Conservation (phyloP, 129 eudicot genomes). For the Calendula officinalis region DNA sequence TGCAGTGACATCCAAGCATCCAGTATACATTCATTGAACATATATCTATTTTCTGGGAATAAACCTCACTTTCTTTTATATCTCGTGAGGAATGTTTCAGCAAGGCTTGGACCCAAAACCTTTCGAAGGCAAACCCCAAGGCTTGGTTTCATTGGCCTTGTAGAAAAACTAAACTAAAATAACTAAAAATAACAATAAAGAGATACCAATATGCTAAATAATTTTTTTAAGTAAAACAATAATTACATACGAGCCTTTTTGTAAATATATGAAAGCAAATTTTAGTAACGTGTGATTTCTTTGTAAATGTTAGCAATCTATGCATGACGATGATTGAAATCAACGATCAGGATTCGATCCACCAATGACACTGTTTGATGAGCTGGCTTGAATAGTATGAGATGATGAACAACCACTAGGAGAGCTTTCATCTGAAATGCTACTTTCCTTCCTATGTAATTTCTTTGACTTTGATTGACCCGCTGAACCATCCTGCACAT, state of each 20-base stretch:
- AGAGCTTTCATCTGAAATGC: conserved; percentile 56
- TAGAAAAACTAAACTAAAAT: not conserved
- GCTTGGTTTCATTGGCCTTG: not conserved
- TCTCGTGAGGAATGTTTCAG: too few relatives aligned
- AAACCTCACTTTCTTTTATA: too few relatives aligned
- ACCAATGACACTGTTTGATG: conserved; percentile 73
- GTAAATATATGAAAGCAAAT: not conserved
- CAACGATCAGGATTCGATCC: conserved; percentile 37
- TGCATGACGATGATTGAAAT: conserved; percentile 19
- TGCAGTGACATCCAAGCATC: too few relatives aligned
- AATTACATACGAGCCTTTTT: conserved; percentile 6
- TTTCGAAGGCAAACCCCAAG: too few relatives aligned
- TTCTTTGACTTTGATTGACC: conserved; percentile 49
- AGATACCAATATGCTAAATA: not conserved
- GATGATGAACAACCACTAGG: conserved; percentile 92
- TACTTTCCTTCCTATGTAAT: conserved; percentile 48
- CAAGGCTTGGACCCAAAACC: too few relatives aligned
- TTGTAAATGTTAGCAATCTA: conserved; percentile 31
- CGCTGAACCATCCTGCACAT: conserved; percentile 57
- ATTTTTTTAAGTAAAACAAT: not conserved
- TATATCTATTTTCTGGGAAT: too few relatives aligned
- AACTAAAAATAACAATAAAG: not conserved
- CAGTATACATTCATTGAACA: too few relatives aligned
- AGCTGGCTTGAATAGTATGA: conserved; percentile 63
- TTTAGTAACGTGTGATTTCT: conserved; percentile 15